phyloP scores from a whole-genome alignment of 805 yeast species.

The Vanderwaltozyma tropicalis region DNA sequence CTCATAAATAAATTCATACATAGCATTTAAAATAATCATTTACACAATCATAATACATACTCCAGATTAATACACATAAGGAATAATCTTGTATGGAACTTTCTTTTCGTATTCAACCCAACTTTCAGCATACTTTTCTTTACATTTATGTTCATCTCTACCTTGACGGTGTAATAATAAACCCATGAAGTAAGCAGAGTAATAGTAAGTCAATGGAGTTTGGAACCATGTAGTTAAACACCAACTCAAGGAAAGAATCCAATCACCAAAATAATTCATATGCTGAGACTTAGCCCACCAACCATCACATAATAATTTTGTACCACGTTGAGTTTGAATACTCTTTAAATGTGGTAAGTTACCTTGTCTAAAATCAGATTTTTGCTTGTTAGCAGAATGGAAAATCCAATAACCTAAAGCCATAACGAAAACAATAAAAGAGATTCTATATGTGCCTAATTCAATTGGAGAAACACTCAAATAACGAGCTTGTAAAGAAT shows the following conservation, averaged over 20 bases:
- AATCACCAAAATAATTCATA: constrained; percentile 91
- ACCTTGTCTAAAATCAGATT: constrained; percentile 74
- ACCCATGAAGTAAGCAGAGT: constrained; percentile 70
- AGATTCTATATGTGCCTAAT: constrained; percentile 15
- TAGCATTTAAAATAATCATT: too few relatives aligned
- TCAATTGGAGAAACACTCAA: constrained; percentile 52
- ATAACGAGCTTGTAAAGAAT: constrained; percentile 77
- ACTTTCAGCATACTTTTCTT: constrained; percentile 69
- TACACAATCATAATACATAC: background rate
- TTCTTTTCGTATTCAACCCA: constrained; percentile 74
- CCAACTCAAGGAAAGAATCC: constrained; percentile 87
- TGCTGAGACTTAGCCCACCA: constrained; percentile 97
- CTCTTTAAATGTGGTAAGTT: constrained; percentile 56
- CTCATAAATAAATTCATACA: background rate
- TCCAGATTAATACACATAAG: constrained; percentile 56
- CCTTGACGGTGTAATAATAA: constrained; percentile 79
- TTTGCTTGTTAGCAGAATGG: constrained; percentile 75
- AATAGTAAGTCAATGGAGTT: constrained; percentile 81
- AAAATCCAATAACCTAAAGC: constrained; percentile 68
- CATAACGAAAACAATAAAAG: constrained; percentile 38
- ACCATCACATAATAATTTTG: constrained; percentile 74
- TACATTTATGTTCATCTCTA: constrained; percentile 88
- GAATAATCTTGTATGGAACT: constrained; percentile 87
- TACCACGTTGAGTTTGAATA: constrained; percentile 65
- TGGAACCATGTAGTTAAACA: constrained; percentile 78